Percentiles rank a stretch among this genome's conserved stretches.
Evolutionary conservation across 495 filamentous ascomycete species (phyloP).

Genomic region (Recurvomyces mirabilis): DNA sequence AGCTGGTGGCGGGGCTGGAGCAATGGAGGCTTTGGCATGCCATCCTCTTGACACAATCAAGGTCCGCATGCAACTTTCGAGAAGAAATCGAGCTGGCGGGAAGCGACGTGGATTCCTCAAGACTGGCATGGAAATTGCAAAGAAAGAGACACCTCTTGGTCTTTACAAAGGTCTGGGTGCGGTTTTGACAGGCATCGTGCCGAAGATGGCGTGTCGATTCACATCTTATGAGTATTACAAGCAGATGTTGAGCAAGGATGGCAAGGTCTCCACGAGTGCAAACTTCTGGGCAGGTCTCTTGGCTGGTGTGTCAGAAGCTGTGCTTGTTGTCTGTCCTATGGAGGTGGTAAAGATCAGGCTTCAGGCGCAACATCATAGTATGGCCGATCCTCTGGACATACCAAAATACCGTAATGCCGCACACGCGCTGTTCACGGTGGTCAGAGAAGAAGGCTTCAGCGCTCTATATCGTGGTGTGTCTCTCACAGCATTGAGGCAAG

Average conservation of each 20-base stretch:
- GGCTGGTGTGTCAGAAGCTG: slow-evolving; percentile 91
- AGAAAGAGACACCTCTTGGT: slow-evolving; percentile 77
- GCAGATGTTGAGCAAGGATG: slow-evolving; percentile 57
- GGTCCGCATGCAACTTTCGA: slow-evolving; percentile 98
- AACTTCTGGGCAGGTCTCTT: slow-evolving; percentile 85
- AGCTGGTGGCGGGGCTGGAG: slow-evolving; percentile 96
- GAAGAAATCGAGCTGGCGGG: slow-evolving; percentile 64
- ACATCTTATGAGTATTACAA: slow-evolving; percentile 97
- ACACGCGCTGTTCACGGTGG: slow-evolving; percentile 84
- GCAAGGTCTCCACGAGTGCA: slow-evolving; percentile 54
- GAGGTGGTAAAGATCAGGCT: slow-evolving; percentile 97
- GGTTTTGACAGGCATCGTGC: slow-evolving; percentile 91
- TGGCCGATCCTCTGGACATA: slow-evolving; percentile 82
- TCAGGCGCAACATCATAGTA: slow-evolving; percentile 91
- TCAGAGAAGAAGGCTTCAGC: slow-evolving; percentile 79
- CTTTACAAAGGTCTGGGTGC: slow-evolving; percentile 96
- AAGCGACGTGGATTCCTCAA: slow-evolving; percentile 77
- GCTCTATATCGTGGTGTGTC: slow-evolving; percentile 87
- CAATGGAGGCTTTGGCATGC: slow-evolving; percentile 97
- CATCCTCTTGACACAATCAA: slow-evolving; percentile 98
- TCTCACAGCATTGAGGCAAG: slow-evolving; percentile 85
- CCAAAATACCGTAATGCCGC: slow-evolving; percentile 97
- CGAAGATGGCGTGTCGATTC: slow-evolving; percentile 99
- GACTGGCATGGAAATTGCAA: slow-evolving; percentile 80
- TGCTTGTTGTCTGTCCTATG: slow-evolving; percentile 94